Base-by-base conservation (phyloP, 192 early-diverging fungal species). In the Phlyctochytrium arcticum region DNA sequence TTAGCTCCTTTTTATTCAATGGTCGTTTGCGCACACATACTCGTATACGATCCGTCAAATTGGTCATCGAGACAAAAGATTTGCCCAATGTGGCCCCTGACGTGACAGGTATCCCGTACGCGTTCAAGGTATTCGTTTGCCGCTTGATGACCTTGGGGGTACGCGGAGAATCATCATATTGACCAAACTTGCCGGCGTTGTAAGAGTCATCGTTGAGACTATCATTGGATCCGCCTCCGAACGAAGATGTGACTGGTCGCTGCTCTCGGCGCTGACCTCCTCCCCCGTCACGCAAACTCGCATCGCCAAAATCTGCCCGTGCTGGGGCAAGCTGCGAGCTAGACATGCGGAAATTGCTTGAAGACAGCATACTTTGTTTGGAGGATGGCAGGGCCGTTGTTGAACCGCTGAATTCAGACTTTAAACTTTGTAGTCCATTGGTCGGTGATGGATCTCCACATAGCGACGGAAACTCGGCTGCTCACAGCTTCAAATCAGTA, bases 21-120 rank as follows among this genome's bases (percentile, higher is more conserved):
- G 96, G 96, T 23, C 96, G 77, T 72, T 99, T 99, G 39, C 96
- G 82, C 21, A 99, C 95, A 62, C 95, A 97, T 31, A 99, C 96
- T 56, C 94, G 88, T 65, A 99, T 99, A 50, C 90, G 85, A 62
- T 95, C 92, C 29, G 78, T 79, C 36, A 92, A 75, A 57, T 88
- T 86, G 33, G 78, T 67, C 4, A 48, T 60, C 19, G 66, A 67
- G 58, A 58, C 27, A 57, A 39, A 39, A 48, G 57, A 53, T 30
- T 44, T 33, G 30, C 42, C 7, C 35, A 62, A 54, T 24, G 62
- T 15, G 24, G 61, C 36, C 55, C 72, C 53, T 49, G 65, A 23
- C 10, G 58, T 53, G 54, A 74, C 49, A 29, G 89, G 88, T 21
- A 92, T 74, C 15, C 90, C 87, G 62, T 93, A 93, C 19, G 88